These are phyloP conservation scores for Penicillium brevicompactum DNA, from an alignment of 2,329 filamentous ascomycete genomes.

Conservation along the genomic window DNA sequence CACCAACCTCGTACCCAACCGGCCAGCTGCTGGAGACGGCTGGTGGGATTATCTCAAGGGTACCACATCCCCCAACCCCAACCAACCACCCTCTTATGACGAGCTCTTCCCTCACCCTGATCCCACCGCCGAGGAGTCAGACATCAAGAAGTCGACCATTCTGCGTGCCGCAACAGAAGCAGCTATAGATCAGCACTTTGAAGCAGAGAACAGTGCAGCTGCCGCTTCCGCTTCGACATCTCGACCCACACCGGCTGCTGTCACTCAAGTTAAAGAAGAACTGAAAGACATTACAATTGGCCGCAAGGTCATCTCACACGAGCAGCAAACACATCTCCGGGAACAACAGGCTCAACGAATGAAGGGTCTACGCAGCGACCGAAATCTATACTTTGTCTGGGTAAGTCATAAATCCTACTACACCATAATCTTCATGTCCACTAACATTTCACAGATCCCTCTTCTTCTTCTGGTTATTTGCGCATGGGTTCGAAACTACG, in stretches of 20 bases:
- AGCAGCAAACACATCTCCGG: conserved; percentile 51
- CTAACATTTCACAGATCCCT: conserved; percentile 42
- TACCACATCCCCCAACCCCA: conserved; percentile 47
- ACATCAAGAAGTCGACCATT: conserved; percentile 47
- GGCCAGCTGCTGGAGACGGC: conserved; percentile 55
- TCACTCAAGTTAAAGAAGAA: conserved; percentile 33
- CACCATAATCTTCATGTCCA: conserved; percentile 18
- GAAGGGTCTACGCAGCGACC: conserved; percentile 52
- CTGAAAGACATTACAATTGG: conserved; percentile 47
- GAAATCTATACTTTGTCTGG: conserved; percentile 58
- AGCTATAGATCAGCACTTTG: conserved; percentile 49
- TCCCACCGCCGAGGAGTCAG: conserved; percentile 35
- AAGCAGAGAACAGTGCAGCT: conserved; percentile 28
- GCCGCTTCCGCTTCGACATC: conserved; percentile 11
- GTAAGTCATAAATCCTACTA: conserved; percentile 38
- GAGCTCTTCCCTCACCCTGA: conserved; percentile 67
- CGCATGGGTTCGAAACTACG: conserved; percentile 48
- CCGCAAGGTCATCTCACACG: conserved; percentile 44
- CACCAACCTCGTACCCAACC: conserved; percentile 71
- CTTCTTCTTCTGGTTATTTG: conserved; percentile 49
- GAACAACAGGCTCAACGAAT: conserved; percentile 50
- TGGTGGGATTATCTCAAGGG: conserved; percentile 71
- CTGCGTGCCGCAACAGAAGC: conserved; percentile 48
- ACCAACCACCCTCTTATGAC: conserved; percentile 73
- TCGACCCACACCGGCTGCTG: conserved; percentile 14